phyloP scores from a whole-genome alignment of 1,284 basidiomycete species.

The Fomitiporia mediterranea region DNA sequence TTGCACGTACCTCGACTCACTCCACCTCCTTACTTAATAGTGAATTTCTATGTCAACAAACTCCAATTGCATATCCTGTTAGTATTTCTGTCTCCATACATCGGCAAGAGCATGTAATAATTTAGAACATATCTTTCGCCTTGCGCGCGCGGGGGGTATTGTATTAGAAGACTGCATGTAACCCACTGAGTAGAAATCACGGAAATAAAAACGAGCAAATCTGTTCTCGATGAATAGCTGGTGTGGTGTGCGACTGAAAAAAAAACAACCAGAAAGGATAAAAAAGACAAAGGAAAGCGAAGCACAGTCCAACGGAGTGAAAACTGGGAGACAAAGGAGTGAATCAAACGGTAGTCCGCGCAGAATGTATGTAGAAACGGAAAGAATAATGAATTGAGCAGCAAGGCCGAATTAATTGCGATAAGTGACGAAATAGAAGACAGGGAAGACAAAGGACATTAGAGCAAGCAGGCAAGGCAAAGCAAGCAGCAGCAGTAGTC shows the following conservation, averaged over 20 bases:
- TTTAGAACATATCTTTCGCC: not conserved
- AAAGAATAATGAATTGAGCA: slow-evolving; percentile 8
- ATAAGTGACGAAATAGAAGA: slow-evolving; percentile 6
- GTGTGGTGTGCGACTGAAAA: not conserved
- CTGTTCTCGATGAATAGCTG: not conserved
- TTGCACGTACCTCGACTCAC: not conserved
- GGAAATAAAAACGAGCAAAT: not conserved
- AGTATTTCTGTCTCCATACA: slow-evolving; percentile 7
- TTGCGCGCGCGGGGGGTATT: slow-evolving; percentile 13
- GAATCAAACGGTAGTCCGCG: not conserved
- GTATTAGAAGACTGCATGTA: slow-evolving; percentile 11
- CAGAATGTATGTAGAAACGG: not conserved
- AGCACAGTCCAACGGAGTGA: not conserved
- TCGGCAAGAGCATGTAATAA: slow-evolving; percentile 2
- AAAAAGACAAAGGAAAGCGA: not conserved
- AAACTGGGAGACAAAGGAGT: not conserved
- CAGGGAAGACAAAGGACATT: not conserved
- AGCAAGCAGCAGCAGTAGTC: slow-evolving; percentile 13
- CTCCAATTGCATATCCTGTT: not conserved
- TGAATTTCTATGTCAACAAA: not conserved
- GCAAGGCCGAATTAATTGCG: slow-evolving; percentile 9
- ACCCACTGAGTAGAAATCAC: slow-evolving; percentile 1
- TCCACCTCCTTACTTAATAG: not conserved
- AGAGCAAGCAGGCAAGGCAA: slow-evolving; percentile 8
- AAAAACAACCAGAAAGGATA: not conserved